Percentiles rank a stretch among this genome's conserved stretches.
Evolutionary conservation across 176 grass and related monocot genomes (phyloP).

Genomic region (Triticum urartu): DNA sequence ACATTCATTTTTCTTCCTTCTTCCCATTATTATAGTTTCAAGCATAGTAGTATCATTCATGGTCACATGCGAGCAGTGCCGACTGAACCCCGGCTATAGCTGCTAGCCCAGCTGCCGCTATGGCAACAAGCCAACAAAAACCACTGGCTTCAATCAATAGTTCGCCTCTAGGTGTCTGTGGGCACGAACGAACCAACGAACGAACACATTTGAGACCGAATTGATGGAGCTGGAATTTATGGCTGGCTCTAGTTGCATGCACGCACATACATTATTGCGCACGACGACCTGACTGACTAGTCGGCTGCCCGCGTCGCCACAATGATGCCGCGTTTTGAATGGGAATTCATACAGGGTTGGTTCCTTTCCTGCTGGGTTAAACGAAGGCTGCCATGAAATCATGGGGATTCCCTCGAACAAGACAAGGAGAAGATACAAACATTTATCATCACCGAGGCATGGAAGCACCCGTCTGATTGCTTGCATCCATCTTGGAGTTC

Average conservation of each 20-base stretch:
- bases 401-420: constrained; percentile 44
- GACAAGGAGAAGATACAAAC: constrained; percentile 34
- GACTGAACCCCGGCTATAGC: not conserved
- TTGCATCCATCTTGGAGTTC: not conserved
- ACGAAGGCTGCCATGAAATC: constrained; percentile 46
- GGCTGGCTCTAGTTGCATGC: not conserved
- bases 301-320: not conserved
- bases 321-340: constrained; percentile 35
- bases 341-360: not conserved
- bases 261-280: not conserved
- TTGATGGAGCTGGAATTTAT: not conserved
- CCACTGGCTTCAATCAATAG: constrained; percentile 4
- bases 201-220: not conserved
- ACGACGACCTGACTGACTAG: not conserved
- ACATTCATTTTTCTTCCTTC: not conserved
- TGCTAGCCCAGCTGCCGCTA: not conserved
- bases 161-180: not conserved
- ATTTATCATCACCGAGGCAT: constrained; percentile 20
- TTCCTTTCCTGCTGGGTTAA: constrained; percentile 8
- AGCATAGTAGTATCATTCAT: not conserved
- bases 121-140: constrained; percentile 21
- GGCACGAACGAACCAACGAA: not conserved
- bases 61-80: constrained; percentile 27
- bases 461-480: too few relatives aligned
- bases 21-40: not conserved